These are phyloP conservation scores for Leccinellum albellum DNA, from an alignment of 768 basidiomycete species.

Conservation along the genomic window DNA sequence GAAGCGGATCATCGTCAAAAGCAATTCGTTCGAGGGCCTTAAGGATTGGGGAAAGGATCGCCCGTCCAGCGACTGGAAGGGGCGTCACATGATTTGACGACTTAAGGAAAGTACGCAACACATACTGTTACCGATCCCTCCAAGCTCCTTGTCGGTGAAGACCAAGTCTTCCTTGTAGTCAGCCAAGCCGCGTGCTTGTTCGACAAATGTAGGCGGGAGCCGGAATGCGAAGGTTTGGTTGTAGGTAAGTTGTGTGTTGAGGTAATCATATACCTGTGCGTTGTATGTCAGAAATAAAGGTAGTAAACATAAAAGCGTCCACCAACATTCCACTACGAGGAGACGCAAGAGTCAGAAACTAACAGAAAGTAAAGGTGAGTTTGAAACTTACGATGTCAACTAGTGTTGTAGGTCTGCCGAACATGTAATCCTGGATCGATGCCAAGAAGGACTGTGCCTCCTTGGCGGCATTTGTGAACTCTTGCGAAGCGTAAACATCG, in stretches of 20 bases:
- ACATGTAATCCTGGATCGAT: constrained; percentile 62
- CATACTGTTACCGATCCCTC: constrained; percentile 75
- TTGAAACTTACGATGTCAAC: constrained; percentile 55
- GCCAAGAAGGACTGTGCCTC: constrained; percentile 63
- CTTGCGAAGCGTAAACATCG: constrained; percentile 56
- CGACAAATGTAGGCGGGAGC: constrained; percentile 67
- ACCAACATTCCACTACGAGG: constrained; percentile 68
- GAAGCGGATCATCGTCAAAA: constrained; percentile 73
- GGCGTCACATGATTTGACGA: background rate
- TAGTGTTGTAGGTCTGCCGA: constrained; percentile 58
- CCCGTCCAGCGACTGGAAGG: constrained; percentile 70
- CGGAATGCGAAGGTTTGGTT: constrained; percentile 79
- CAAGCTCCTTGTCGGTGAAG: constrained; percentile 60
- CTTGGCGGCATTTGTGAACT: constrained; percentile 57
- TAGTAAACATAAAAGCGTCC: background rate
- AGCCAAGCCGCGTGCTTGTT: constrained; percentile 68
- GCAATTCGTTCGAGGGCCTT: constrained; percentile 71
- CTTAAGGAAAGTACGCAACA: background rate
- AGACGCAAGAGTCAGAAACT: constrained; percentile 13
- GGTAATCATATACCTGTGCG: constrained; percentile 67
- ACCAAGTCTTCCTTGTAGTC: constrained; percentile 76
- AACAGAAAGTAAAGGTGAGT: background rate
- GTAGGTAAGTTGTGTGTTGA: constrained; percentile 73
- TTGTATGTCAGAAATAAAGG: constrained; percentile 10
- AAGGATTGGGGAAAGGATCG: constrained; percentile 68